Conservation (phyloP, 192 early-diverging fungal species). For the Coemansia sp. region DNA sequence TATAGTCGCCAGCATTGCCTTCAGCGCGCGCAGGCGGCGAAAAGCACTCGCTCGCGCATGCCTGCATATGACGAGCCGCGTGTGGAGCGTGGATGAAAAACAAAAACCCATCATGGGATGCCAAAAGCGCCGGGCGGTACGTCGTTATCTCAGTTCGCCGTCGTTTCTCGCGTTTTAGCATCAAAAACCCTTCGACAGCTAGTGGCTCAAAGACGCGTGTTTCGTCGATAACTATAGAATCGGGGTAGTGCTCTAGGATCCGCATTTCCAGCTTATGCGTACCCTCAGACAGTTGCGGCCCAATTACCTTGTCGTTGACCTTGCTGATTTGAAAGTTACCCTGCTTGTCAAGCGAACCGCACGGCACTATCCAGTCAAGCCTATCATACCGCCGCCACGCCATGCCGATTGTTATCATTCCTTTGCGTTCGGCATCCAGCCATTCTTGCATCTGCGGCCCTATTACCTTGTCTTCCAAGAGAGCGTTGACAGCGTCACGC, state of each 20-base stretch:
- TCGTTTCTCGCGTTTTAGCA: constrained; percentile 42
- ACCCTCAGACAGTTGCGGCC: constrained; percentile 36
- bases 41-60: constrained; percentile 11
- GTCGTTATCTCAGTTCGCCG: constrained; percentile 23
- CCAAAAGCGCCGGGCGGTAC: constrained; percentile 35
- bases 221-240: constrained; percentile 15
- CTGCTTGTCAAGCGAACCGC: constrained; percentile 19
- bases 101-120: constrained; percentile 35
- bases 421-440: constrained; percentile 32
- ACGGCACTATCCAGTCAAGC: constrained; percentile 46
- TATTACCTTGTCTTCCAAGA: constrained; percentile 34
- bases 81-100: constrained; percentile 44
- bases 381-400: constrained; percentile 46
- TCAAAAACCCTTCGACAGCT: constrained; percentile 42
- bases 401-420: constrained; percentile 40
- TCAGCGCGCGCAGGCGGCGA: neutral
- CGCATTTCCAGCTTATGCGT: constrained; percentile 50
- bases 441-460: constrained; percentile 29
- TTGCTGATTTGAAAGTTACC: constrained; percentile 12
- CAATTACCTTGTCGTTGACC: constrained; percentile 25
- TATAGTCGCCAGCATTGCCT: neutral
- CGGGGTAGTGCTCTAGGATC: constrained; percentile 42
- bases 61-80: constrained; percentile 33
- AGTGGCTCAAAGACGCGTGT: constrained; percentile 25
- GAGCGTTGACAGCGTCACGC: constrained; percentile 21